Conservation (phyloP, 805 yeast genomes). For the Spathaspora hagerdaliae region DNA sequence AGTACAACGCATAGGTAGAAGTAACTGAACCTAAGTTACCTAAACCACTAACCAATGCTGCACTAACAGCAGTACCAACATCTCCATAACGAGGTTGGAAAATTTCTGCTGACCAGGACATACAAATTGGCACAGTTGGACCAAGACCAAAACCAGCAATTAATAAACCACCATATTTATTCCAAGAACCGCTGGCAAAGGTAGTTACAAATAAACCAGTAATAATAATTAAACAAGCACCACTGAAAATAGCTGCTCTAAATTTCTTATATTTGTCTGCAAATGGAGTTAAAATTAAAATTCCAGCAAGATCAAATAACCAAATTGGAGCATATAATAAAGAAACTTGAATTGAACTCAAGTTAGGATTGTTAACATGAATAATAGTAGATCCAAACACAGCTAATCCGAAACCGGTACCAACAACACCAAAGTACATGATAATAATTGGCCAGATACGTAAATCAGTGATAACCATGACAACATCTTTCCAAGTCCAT, state of each 20-base stretch:
- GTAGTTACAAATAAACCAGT: constrained; percentile 74
- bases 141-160: constrained; percentile 87
- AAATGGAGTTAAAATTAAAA: constrained; percentile 70
- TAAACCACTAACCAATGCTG: constrained; percentile 80
- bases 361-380: constrained; percentile 54
- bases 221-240: constrained; percentile 64
- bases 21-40: constrained; percentile 86
- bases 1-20: constrained; percentile 79
- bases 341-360: constrained; percentile 66
- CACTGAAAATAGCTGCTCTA: constrained; percentile 61
- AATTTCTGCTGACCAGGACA: constrained; percentile 80
- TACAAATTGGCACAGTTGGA: constrained; percentile 84
- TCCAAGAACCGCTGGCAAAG: constrained; percentile 71
- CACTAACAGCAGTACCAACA: constrained; percentile 77
- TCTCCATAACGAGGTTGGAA: constrained; percentile 72
- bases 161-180: constrained; percentile 72
- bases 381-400: constrained; percentile 82
- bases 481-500: constrained; percentile 63
- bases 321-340: constrained; percentile 85
- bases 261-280: constrained; percentile 63
- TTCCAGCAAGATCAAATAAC: constrained; percentile 79
- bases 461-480: constrained; percentile 51
- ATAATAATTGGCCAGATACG: constrained; percentile 77
- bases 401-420: constrained; percentile 83
- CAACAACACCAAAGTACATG: constrained; percentile 92